Conservation (phyloP, 2,329 filamentous ascomycete genomes). For the Claviceps arundinis region DNA sequence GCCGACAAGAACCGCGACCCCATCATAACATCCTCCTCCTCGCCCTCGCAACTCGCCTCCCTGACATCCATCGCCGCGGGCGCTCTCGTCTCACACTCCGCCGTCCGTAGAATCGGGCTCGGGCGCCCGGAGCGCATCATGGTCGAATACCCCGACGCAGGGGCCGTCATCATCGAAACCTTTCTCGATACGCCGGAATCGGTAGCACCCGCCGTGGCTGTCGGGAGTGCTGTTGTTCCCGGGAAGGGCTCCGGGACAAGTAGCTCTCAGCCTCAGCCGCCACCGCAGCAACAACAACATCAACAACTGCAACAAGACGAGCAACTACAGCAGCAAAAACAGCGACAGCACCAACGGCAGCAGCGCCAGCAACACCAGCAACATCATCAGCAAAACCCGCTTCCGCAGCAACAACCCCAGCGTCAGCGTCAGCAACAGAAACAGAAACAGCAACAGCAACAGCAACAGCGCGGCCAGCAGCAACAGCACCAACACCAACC, state of each 20-base stretch:
- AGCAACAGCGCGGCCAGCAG: not conserved
- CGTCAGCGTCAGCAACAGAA: not conserved
- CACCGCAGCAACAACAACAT: not conserved
- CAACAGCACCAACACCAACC: slow-evolving; percentile 1
- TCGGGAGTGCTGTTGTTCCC: not conserved
- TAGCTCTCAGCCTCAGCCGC: not conserved
- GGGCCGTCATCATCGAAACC: slow-evolving; percentile 30
- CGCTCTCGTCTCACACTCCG: slow-evolving; percentile 39
- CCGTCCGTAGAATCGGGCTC: slow-evolving; percentile 38
- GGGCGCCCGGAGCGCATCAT: slow-evolving; percentile 43
- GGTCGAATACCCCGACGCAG: slow-evolving; percentile 37
- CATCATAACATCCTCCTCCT: slow-evolving; percentile 39
- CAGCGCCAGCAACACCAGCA: not conserved
- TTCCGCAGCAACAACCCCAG: not conserved
- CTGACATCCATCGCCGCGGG: slow-evolving; percentile 39
- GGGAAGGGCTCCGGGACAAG: not conserved
- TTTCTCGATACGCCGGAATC: slow-evolving; percentile 29
- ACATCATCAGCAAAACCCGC: not conserved
- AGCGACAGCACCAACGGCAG: not conserved
- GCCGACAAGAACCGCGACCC: slow-evolving; percentile 43
- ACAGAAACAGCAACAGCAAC: not conserved
- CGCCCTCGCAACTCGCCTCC: slow-evolving; percentile 30
- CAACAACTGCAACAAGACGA: too few species aligned
- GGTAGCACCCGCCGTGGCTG: slow-evolving; percentile 3
- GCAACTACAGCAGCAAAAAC: too few species aligned